Evolutionary conservation across 352 stramenopile species (phyloP).

Genomic region (Globisporangium takayamanum): DNA sequence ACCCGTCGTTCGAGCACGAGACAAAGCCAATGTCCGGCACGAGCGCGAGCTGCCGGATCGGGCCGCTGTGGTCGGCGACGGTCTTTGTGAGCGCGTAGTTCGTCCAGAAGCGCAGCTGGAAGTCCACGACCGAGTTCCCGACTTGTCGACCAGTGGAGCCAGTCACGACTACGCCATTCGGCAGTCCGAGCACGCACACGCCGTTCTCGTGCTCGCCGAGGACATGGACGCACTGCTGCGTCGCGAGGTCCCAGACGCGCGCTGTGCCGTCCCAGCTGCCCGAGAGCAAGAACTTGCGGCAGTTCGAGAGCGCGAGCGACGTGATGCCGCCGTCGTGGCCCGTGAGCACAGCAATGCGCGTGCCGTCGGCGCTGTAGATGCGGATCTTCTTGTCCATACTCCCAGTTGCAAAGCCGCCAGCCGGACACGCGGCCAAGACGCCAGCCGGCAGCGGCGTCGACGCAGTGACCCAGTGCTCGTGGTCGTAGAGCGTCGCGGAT

Average conservation of each 20-base stretch:
- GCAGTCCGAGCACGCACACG: constrained; percentile 67
- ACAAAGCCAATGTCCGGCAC: constrained; percentile 69
- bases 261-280: constrained; percentile 81
- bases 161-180: constrained; percentile 58
- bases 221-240: constrained; percentile 44
- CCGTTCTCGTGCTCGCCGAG: constrained; percentile 73
- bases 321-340: constrained; percentile 77
- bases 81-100: constrained; percentile 49
- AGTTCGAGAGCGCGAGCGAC: constrained; percentile 41
- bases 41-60: constrained; percentile 63
- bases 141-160: constrained; percentile 72
- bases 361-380: constrained; percentile 45
- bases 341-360: constrained; percentile 31
- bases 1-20: constrained; percentile 83
- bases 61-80: constrained; percentile 53
- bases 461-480: constrained; percentile 83
- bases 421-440: constrained; percentile 16
- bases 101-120: constrained; percentile 71
- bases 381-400: constrained; percentile 80
- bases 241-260: constrained; percentile 62
- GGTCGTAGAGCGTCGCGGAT: constrained; percentile 55
- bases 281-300: constrained; percentile 48
- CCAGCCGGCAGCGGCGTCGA: constrained; percentile 29
- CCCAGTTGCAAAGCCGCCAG: constrained; percentile 61
- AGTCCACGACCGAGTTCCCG: constrained; percentile 71